Evolutionary conservation across 352 stramenopile species (phyloP), one percentile per base, ranked within the genome.

Genomic region (Phytopythium mirpurense): DNA sequence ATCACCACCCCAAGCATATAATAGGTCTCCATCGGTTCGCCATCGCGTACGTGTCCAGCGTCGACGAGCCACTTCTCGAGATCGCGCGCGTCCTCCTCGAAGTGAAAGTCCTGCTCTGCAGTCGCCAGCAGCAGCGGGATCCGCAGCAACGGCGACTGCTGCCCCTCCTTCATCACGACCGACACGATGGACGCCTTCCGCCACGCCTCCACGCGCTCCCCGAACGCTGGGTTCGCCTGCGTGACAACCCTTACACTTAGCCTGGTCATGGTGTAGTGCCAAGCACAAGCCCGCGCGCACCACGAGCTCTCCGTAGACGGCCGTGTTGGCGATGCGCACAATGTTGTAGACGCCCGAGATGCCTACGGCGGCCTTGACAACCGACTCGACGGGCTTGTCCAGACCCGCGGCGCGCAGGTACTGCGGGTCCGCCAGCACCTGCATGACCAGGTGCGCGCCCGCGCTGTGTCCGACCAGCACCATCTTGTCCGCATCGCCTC

Each of bases 271-370:
- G n/a, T n/a, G n/a, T n/a, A n/a, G n/a, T n/a, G n/a, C n/a, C n/a
- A n/a, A n/a, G n/a, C n/a, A n/a, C n/a, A n/a, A n/a, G n/a, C n/a
- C n/a, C n/a, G n/a, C n/a, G n/a, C n/a, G n/a, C n/a, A 80, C 74
- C 41, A 84, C 74, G 0, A 94, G 50, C 3, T 76, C 57, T 12
- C 83, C 81, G 45, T 90, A 94, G 46, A 94, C 70, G 0, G 73
- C 54, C 3, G 80, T 67, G 51, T 92, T 90, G 5, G 83, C 82
- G 19, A 93, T 66, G 1, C 80, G 78, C 19, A 93, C 80, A 47
- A 95, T 79, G 55, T 95, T 93, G 63, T 95, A 95, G 5, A 93
- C 84, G 2, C 84, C 84, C 1, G 82, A 91, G 45, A 95, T 85
- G 12, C 84, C 82, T 11, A 95, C 70, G 7, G 78, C 68, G 21